Base-by-base conservation (phyloP, 192 early-diverging fungal species). In the Phycomyces blakesleeanus region DNA sequence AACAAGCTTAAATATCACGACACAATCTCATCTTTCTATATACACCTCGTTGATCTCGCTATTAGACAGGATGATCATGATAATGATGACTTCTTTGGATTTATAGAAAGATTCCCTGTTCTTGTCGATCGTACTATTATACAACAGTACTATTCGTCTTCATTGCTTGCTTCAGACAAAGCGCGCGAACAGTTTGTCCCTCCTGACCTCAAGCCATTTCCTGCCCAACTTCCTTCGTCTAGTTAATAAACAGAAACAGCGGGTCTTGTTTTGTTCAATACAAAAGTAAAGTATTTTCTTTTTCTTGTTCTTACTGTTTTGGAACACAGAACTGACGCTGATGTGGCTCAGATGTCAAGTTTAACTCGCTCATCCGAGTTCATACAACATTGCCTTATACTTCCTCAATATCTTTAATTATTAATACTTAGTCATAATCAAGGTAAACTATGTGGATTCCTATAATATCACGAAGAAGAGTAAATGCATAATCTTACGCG, bases 11-110 rank as follows among this genome's bases (percentile, higher is more conserved):
- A 64, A 22, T 76, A 71, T 42, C 52, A 76, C 34, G 74, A 71
- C 57, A 76, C 74, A 1, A 76, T 76, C 42, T 71, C 74, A 1
- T 52, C 40, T 38, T 76, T 76, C 42, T 76, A 62, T 37, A 71
- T 76, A 2, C n/a, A 67, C 1, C 26, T 71, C 21, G 55, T 71
- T 25, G 26, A 63, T 18, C 34, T 53, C 0, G 74, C 74, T 0
- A 58, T 76, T 6, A 20, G 52, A n/a, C 40, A 47, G 9, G 40
- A 39, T 6, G 57, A 44, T 1, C 22, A 51, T 22, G 57, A 67
- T 8, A 22, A 69, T 18, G 64, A 69, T 16, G 74, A 76, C 52
- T 76, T 76, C 25, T 76, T 76, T 55, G 64, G 41, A 1, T 67
- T 76, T 11, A 57, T 76, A 20, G 65, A 66, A 27, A 40, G 57